Evolutionary conservation across 1,139 yeast genomes (phyloP), one percentile per base, ranked within the genome.

Genomic region (Candida sanyaensis): DNA sequence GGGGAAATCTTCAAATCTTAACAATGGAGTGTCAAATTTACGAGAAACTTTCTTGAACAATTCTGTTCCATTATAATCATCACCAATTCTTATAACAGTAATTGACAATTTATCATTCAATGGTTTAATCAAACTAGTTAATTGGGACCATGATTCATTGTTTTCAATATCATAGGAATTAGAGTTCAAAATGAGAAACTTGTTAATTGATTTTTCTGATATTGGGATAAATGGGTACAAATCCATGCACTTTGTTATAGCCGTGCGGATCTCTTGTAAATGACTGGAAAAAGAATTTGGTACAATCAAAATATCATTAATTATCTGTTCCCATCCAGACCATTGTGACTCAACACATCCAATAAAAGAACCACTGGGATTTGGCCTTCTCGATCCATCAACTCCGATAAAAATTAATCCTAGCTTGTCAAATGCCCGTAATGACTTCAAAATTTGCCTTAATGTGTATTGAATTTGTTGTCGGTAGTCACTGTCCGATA

Each of bases 381-480:
- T 56, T 2, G 68, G 62, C 36, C 49, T 64, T 17, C 73, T 66
- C 1, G 54, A 50, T 1, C 78, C 75, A 55, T 78, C 75, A 46
- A 73, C 67, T 1, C 87, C 87, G 17, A 80, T 62, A 37, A 82
- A 68, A 0, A 84, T 77, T 26, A 84, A 54, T 0, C 87, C 88
- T 9, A 84, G 58, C 42, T 68, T 71, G 59, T 84, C 89, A n/a
- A 61, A 57, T 0, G 67, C 61, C 34, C 75, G 63, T 43, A 84
- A 57, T 0, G 57, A 53, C 1, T 56, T 46, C 37, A 77, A 53
- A 7, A 71, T 57, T 2, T 50, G 56, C 5, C 53, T 57, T 3
- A 83, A 49, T 3, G 64, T 53, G 0, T 52, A 40, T 39, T 65
- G 65, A 2, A 80, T 43, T 5, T 60, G 50, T 0, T 26, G n/a